phyloP scores from a whole-genome alignment of 352 stramenopile genomes.

The Phytophthora citrophthora region DNA sequence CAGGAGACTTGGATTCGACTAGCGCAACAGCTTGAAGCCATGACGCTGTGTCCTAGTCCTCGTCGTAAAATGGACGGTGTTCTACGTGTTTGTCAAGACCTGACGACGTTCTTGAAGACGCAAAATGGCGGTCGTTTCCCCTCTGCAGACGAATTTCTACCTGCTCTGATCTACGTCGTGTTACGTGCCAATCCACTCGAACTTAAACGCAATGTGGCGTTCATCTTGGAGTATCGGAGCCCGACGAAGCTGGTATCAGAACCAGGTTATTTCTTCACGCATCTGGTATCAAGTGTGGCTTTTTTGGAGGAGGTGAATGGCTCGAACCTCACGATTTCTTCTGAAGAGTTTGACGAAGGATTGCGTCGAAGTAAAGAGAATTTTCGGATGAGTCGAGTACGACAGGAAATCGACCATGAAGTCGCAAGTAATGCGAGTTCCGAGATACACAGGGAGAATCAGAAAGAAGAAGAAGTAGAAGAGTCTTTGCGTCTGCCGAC shows the following conservation, averaged over 20 bases:
- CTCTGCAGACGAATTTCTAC: slow-evolving; percentile 93
- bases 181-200: slow-evolving; percentile 83
- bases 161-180: slow-evolving; percentile 91
- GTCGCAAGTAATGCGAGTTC: slow-evolving; percentile 19
- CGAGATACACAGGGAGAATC: neutral
- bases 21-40: slow-evolving; percentile 47
- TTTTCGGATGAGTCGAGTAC: slow-evolving; percentile 6
- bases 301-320: slow-evolving; percentile 84
- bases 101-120: slow-evolving; percentile 71
- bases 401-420: slow-evolving; percentile 33
- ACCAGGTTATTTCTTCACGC: slow-evolving; percentile 93
- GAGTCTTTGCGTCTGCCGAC: slow-evolving; percentile 29
- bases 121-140: slow-evolving; percentile 60
- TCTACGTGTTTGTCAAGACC: slow-evolving; percentile 69
- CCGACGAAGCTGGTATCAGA: slow-evolving; percentile 84
- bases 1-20: slow-evolving; percentile 50
- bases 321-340: slow-evolving; percentile 71
- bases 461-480: slow-evolving; percentile 6
- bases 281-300: slow-evolving; percentile 83
- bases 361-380: slow-evolving; percentile 46
- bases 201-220: slow-evolving; percentile 89
- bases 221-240: slow-evolving; percentile 85
- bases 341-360: slow-evolving; percentile 76
- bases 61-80: slow-evolving; percentile 89
- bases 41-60: slow-evolving; percentile 66